Conservation (phyloP, 768 basidiomycete species). For the Boletus eberwhitei region DNA sequence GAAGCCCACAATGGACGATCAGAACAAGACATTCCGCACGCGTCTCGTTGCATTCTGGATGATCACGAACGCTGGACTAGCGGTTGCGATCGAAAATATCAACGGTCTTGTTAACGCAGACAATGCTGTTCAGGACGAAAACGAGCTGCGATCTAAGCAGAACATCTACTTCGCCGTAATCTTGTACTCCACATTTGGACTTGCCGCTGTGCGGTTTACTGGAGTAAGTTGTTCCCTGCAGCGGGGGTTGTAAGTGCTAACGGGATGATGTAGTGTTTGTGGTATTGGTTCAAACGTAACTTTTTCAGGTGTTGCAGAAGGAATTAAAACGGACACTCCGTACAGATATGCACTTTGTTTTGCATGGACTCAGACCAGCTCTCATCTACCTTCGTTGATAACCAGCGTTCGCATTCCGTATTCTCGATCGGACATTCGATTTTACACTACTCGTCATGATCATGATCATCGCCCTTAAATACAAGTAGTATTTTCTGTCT, state of each 20-base stretch:
- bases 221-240: conserved; percentile 52
- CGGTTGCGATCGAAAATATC: conserved; percentile 73
- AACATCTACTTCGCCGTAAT: conserved; percentile 74
- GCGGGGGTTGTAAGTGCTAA: not conserved
- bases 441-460: conserved; percentile 21
- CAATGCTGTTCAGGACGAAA: conserved; percentile 40
- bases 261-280: conserved; percentile 58
- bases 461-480: conserved; percentile 11
- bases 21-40: conserved; percentile 91
- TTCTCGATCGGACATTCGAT: conserved; percentile 23
- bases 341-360: conserved; percentile 17
- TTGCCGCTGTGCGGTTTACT: conserved; percentile 67
- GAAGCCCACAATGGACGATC: conserved; percentile 83
- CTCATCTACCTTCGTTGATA: conserved; percentile 34
- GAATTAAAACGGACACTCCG: conserved; percentile 41
- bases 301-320: conserved; percentile 78
- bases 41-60: conserved; percentile 84
- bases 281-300: conserved; percentile 80
- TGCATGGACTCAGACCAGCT: conserved; percentile 26
- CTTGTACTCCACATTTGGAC: conserved; percentile 73
- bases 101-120: conserved; percentile 53
- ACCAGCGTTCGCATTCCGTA: conserved; percentile 16
- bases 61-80: conserved; percentile 64
- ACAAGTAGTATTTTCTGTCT: conserved; percentile 23
- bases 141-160: conserved; percentile 43